A percentile compares a stretch with the other conserved stretches of the same genome.
Evolutionary conservation across 2,329 filamentous ascomycete species (phyloP).

Genomic region (Epichloe amarillans): DNA sequence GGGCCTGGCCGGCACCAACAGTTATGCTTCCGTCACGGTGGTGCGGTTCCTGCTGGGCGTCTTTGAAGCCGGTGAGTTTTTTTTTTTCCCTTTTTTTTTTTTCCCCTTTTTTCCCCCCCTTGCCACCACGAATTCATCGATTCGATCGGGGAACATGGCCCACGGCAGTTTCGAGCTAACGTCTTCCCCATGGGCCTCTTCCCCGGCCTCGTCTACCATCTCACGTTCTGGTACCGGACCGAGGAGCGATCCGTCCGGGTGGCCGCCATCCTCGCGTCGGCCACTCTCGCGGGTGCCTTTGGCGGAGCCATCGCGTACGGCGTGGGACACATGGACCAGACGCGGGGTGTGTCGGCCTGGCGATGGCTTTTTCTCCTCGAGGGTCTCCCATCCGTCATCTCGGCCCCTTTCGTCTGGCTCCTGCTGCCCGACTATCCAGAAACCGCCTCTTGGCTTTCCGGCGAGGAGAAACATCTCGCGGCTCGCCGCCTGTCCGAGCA

Average conservation of each 20-base stretch:
- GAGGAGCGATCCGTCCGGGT: constrained; percentile 57
- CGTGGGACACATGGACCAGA: constrained; percentile 57
- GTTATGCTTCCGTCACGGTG: constrained; percentile 48
- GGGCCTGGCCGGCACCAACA: constrained; percentile 49
- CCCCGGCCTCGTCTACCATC: constrained; percentile 43
- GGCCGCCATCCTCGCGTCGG: constrained; percentile 55
- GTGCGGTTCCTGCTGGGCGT: constrained; percentile 55
- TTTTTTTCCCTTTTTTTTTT: rapidly evolving
- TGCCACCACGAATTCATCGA: too few species aligned
- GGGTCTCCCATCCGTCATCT: constrained; percentile 52
- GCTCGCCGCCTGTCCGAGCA: constrained; percentile 29
- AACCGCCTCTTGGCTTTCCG: constrained; percentile 46
- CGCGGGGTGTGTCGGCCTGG: constrained; percentile 51
- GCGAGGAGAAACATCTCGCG: constrained; percentile 45
- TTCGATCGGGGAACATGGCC: background rate
- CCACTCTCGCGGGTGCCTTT: constrained; percentile 59
- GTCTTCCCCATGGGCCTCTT: constrained; percentile 38
- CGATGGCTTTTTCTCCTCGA: constrained; percentile 52
- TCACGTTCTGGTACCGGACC: constrained; percentile 63
- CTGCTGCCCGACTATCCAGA: constrained; percentile 57
- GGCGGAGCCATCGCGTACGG: constrained; percentile 61
- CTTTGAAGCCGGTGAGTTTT: constrained; percentile 39
- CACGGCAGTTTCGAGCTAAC: constrained; percentile 37
- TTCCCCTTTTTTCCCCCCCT: too few species aligned
- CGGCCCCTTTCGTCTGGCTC: constrained; percentile 49